Evolutionary conservation across 208 protist genomes (phyloP).

Genomic region (Trypanosoma boissoni): DNA sequence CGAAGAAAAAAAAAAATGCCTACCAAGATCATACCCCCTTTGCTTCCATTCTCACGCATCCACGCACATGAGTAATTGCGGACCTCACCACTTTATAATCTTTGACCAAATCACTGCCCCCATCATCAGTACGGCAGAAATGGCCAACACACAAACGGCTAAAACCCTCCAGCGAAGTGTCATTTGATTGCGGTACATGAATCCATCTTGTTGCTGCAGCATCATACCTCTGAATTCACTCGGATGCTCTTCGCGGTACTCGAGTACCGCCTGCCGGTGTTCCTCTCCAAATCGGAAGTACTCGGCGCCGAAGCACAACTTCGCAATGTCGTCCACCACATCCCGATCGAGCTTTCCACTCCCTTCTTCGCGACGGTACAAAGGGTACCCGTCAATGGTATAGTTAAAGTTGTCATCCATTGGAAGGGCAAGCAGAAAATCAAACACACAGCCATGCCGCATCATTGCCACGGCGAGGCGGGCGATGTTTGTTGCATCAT

Average conservation of each 20-base stretch:
- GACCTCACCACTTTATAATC: no score
- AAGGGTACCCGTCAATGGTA: slow-evolving; percentile 45
- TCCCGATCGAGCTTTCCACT: slow-evolving; percentile 74
- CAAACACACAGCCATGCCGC: slow-evolving; percentile 72
- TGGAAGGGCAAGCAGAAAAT: slow-evolving; percentile 75
- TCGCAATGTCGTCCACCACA: slow-evolving; percentile 86
- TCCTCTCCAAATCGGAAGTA: slow-evolving; percentile 77
- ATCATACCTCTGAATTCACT: slow-evolving; percentile 38
- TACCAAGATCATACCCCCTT: no score
- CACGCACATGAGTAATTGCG: no score
- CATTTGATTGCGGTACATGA: slow-evolving; percentile 3
- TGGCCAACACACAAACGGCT: slow-evolving; percentile 25
- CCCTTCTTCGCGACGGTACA: slow-evolving; percentile 81
- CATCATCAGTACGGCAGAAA: slow-evolving; percentile 24
- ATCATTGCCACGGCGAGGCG: slow-evolving; percentile 84
- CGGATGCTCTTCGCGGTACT: slow-evolving; percentile 53
- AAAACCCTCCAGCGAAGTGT: slow-evolving; percentile 22
- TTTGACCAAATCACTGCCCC: slow-evolving; percentile 18
- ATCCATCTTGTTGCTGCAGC: slow-evolving; percentile 43
- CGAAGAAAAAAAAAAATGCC: no score
- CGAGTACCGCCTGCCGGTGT: slow-evolving; percentile 43
- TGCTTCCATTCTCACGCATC: no score
- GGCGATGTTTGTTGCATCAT: slow-evolving; percentile 91
- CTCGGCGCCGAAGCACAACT: slow-evolving; percentile 64
- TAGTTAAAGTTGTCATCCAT: slow-evolving; percentile 71